A percentile compares a stretch with the other conserved stretches of the same genome.
Conservation (phyloP, 805 yeast species). For the Yamadazyma endophytica region DNA sequence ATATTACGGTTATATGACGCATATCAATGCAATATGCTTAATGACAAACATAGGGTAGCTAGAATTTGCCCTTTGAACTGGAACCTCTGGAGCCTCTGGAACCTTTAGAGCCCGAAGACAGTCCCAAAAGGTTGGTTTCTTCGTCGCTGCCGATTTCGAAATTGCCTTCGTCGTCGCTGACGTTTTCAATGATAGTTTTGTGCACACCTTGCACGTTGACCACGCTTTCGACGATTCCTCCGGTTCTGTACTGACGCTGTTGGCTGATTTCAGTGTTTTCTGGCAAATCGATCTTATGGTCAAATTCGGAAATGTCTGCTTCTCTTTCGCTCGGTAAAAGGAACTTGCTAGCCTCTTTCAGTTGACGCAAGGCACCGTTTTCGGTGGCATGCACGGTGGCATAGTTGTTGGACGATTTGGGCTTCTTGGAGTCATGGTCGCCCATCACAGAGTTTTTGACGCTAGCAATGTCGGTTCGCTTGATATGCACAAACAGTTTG, state of each 20-base stretch:
- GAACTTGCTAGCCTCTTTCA: conserved; percentile 11
- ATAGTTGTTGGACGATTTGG: conserved; percentile 16
- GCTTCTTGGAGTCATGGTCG: conserved; percentile 18
- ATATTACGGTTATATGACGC: too few species aligned
- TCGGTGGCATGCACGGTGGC: conserved; percentile 44
- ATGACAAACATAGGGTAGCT: background rate
- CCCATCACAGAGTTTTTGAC: conserved; percentile 16
- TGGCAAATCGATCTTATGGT: conserved; percentile 8
- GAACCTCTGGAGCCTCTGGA: background rate
- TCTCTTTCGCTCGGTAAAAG: conserved; percentile 21
- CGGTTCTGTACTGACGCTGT: conserved; percentile 41
- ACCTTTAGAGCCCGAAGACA: background rate
- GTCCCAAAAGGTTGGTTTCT: too few species aligned
- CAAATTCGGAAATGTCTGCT: conserved; percentile 21
- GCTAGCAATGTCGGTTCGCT: conserved; percentile 41
- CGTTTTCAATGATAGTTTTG: conserved; percentile 78
- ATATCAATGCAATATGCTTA: background rate
- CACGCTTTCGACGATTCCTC: conserved; percentile 75
- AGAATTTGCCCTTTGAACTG: too few species aligned
- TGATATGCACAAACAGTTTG: conserved; percentile 64
- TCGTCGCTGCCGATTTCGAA: conserved; percentile 8
- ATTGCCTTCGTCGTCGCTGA: conserved; percentile 39
- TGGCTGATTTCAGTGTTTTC: conserved; percentile 26
- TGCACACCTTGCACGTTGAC: conserved; percentile 81
- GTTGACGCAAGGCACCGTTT: conserved; percentile 32